These are phyloP conservation scores for Colletotrichum sojae DNA, from an alignment of 2,329 filamentous ascomycete genomes.

Conservation along the genomic window DNA sequence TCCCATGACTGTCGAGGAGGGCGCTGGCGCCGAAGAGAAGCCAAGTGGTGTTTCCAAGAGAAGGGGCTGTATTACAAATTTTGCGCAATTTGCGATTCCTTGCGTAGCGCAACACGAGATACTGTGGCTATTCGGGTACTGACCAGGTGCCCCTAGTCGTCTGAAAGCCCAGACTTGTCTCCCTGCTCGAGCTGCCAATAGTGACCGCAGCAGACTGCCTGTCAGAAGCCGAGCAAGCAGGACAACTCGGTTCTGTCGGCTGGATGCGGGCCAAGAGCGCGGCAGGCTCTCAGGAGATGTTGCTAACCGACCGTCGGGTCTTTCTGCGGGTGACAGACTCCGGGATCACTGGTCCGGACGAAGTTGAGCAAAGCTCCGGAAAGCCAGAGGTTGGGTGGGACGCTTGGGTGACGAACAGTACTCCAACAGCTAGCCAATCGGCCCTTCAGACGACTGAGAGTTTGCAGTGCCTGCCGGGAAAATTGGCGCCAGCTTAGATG, in stretches of 20 bases:
- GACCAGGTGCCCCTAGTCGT: conserved; percentile 35
- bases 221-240: conserved; percentile 5
- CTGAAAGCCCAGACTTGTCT: conserved; percentile 22
- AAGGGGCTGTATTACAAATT: background rate
- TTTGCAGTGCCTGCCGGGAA: conserved; percentile 27
- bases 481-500: conserved; percentile 21
- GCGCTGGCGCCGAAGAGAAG: conserved; percentile 10
- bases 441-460: conserved; percentile 30
- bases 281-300: background rate
- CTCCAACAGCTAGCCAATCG: background rate
- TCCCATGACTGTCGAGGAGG: conserved; percentile 43
- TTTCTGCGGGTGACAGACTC: background rate
- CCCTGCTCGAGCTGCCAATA: conserved; percentile 19
- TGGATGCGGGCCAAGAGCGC: conserved; percentile 3
- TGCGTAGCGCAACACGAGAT: conserved; percentile 28
- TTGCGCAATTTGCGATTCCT: conserved; percentile 20
- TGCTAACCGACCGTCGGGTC: background rate
- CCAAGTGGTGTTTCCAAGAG: background rate
- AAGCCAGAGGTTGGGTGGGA: conserved; percentile 1
- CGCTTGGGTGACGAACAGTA: conserved; percentile 18
- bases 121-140: conserved; percentile 28
- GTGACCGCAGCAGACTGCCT: conserved; percentile 14
- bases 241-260: background rate
- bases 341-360: conserved; percentile 14
- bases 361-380: conserved; percentile 25